A percentile compares a stretch with the other conserved stretches of the same genome.
phyloP scores from a whole-genome alignment of 495 filamentous ascomycete species.

The Entonaema liquescens region DNA sequence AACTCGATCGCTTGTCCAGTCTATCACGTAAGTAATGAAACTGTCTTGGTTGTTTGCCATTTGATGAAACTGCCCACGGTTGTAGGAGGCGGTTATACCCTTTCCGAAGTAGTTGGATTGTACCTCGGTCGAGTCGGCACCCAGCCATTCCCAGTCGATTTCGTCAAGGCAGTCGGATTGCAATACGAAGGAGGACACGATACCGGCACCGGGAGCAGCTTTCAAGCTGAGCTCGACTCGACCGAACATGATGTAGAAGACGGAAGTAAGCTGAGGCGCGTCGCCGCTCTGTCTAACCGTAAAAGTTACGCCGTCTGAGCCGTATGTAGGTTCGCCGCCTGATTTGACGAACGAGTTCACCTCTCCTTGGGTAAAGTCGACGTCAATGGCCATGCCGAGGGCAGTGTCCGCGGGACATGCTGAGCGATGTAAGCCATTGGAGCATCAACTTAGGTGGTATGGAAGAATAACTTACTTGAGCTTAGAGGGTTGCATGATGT shows the following conservation, averaged over 20 bases:
- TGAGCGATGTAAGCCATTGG: conserved; percentile 33
- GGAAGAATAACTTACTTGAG: conserved; percentile 58
- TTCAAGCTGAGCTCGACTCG: conserved; percentile 76
- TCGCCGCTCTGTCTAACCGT: conserved; percentile 86
- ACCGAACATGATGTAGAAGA: conserved; percentile 88
- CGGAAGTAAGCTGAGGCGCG: conserved; percentile 76
- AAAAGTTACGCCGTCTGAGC: conserved; percentile 79
- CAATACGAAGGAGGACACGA: conserved; percentile 86
- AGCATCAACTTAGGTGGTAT: neutral
- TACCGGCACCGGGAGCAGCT: conserved; percentile 73
- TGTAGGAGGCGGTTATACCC: conserved; percentile 76
- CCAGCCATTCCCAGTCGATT: conserved; percentile 90
- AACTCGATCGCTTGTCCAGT: conserved; percentile 81
- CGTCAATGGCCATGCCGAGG: conserved; percentile 76
- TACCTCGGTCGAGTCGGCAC: conserved; percentile 68
- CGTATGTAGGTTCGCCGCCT: conserved; percentile 73
- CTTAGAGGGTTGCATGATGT: conserved; percentile 75
- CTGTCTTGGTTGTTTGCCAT: conserved; percentile 66
- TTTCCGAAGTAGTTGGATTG: conserved; percentile 97
- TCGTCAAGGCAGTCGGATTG: conserved; percentile 93
- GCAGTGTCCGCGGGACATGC: conserved; percentile 81
- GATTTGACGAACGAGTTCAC: conserved; percentile 73
- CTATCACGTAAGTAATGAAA: conserved; percentile 89
- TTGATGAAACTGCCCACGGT: conserved; percentile 78
- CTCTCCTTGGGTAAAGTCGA: conserved; percentile 81